Conservation (phyloP, 2,329 filamentous ascomycete species). For the Nigrospora osmanthi region DNA sequence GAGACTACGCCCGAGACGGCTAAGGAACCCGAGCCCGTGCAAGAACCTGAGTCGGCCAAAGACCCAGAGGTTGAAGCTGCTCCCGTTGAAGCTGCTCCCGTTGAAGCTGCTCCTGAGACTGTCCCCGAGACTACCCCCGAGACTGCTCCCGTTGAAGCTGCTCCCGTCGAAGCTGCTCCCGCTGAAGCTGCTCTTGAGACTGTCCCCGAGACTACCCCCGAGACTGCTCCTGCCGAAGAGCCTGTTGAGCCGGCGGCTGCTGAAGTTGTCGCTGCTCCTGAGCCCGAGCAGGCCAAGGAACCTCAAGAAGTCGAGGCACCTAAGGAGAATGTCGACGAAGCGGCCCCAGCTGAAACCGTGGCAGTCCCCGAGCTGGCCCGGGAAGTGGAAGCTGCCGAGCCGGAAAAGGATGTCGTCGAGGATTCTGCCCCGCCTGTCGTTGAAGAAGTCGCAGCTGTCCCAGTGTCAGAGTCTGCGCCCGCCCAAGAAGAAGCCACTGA, state of each 20-base stretch:
- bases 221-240: not conserved
- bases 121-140: not conserved
- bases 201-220: not conserved
- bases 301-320: too few relatives aligned
- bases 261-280: not conserved
- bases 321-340: too few relatives aligned
- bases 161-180: not conserved
- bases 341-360: too few relatives aligned
- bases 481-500: not conserved
- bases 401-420: too few relatives aligned
- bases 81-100: not conserved
- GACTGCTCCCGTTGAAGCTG: slow-evolving; percentile 1
- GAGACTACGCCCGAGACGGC: slow-evolving; percentile 1
- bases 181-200: slow-evolving; percentile 3
- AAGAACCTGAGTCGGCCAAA: too few relatives aligned
- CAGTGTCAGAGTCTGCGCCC: not conserved
- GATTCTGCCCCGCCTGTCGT: not conserved
- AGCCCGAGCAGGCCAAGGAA: too few relatives aligned
- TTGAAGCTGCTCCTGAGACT: not conserved
- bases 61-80: too few relatives aligned
- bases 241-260: not conserved
- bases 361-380: too few relatives aligned
- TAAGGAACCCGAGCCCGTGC: not conserved
- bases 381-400: too few relatives aligned
- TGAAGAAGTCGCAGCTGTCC: not conserved